Evolutionary conservation across 306 rosid species (phyloP), one percentile per base, ranked within the genome.

Genomic region (Neltuma alba): DNA sequence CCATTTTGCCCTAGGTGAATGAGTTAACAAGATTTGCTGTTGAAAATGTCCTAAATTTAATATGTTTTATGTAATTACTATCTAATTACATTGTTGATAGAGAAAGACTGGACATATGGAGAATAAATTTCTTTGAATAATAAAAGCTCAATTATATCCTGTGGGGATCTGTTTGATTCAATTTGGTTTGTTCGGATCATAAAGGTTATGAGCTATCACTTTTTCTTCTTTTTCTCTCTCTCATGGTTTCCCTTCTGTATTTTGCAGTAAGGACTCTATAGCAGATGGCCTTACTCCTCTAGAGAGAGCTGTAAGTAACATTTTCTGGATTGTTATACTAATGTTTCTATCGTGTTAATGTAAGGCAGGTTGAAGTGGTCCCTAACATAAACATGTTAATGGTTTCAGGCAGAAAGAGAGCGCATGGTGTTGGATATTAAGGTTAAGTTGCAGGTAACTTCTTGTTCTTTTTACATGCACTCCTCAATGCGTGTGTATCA

Each of bases 371-470:
- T 67, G 76, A 77, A 73, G 68, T 33, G 34, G 50, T 28, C 48
- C 75, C 15, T 78, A 52, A 72, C 64, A 54, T 72, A 34, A 52
- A 79, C 65, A 20, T 25, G 36, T 54, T 84, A 65, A 5, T 82
- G 82, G 52, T 77, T 86, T 79, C 93, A 95, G 99, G 99, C 97
- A 4, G 99, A 95, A 88, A 91, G 99, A 85, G 99, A 91, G 12
- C 92, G 86, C 83, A 95, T 95, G 98, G 99, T 95, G 77, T 87
- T 95, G 89, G 99, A 95, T 84, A 95, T 95, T 79, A 83, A 95
- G 87, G 99, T 95, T 83, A 95, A 95, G 89, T 87, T 95, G 80
- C 99, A 95, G 99, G 99, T 95, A 88, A 61, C 67, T 31, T 73
- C 36, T 68, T 75, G 63, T 47, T 76, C 83, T 62, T 76, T 63